Conservation (phyloP, 2,329 filamentous ascomycete species). For the Fusarium foetens region DNA sequence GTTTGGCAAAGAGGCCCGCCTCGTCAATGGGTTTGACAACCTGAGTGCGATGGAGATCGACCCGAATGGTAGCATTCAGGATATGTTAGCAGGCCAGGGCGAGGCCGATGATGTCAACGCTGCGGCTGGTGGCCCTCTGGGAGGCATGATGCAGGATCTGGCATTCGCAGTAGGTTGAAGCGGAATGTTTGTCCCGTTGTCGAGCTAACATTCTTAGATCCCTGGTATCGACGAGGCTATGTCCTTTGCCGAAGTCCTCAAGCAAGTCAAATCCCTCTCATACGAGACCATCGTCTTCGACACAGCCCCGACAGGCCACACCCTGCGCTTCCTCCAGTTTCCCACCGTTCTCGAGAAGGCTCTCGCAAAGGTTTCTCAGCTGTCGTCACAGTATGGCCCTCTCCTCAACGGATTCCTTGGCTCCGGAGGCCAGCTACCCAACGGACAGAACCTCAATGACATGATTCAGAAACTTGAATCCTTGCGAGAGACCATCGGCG, state of each 20-base stretch:
- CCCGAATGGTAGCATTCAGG: conserved; percentile 96
- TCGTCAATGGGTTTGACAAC: conserved; percentile 92
- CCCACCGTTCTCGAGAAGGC: conserved; percentile 98
- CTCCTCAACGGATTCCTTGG: conserved; percentile 95
- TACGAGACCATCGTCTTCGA: conserved; percentile 99
- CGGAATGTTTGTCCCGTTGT: neutral
- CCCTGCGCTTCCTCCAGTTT: conserved; percentile 97
- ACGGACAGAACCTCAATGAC: conserved; percentile 91
- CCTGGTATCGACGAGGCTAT: conserved; percentile 99
- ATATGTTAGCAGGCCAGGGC: conserved; percentile 81
- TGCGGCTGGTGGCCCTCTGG: conserved; percentile 75
- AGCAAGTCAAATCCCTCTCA: conserved; percentile 98
- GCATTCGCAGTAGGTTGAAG: conserved; percentile 81
- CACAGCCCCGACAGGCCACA: conserved; percentile 97
- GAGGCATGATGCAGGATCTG: conserved; percentile 98
- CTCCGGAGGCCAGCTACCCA: conserved; percentile 77
- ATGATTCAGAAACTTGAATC: conserved; percentile 95
- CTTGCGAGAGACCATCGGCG: conserved; percentile 89
- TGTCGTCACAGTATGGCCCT: conserved; percentile 93
- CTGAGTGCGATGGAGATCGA: conserved; percentile 99
- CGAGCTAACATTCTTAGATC: conserved; percentile 67
- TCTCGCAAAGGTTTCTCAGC: conserved; percentile 94
- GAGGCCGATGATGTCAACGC: conserved; percentile 75
- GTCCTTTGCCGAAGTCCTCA: conserved; percentile 99
- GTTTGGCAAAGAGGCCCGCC: conserved; percentile 96